Conservation (phyloP, 129 eudicot genomes). For the Pseudognaphalium luteoalbum region DNA sequence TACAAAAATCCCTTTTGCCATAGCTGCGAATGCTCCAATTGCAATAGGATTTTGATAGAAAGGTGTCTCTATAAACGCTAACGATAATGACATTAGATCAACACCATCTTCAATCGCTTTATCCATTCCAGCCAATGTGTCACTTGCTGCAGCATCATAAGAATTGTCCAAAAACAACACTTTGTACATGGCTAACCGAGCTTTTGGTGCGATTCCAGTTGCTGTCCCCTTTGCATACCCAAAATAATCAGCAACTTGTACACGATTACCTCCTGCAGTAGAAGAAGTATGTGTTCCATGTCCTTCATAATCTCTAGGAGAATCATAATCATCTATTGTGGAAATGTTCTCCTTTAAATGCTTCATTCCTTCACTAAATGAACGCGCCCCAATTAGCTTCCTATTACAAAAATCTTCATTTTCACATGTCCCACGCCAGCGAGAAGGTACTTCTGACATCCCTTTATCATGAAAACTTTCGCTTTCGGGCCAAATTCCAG, state of each 20-base stretch:
- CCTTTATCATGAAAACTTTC: conserved; percentile 49
- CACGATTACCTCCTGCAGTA: conserved; percentile 44
- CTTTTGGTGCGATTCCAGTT: conserved; percentile 51
- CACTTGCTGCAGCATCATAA: conserved; percentile 48
- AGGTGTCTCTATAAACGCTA: conserved; percentile 37
- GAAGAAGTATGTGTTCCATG: conserved; percentile 62
- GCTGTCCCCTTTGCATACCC: conserved; percentile 56
- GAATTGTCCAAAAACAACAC: conserved; percentile 39
- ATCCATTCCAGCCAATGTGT: conserved; percentile 57
- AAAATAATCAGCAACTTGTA: conserved; percentile 35
- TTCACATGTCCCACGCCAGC: conserved; percentile 55
- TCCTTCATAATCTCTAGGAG: conserved; percentile 50
- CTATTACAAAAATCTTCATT: conserved; percentile 37
- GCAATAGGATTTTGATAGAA: conserved; percentile 49
- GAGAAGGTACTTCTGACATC: conserved; percentile 48
- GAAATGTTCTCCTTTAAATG: conserved; percentile 30
- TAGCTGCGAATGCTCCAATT: conserved; percentile 50
- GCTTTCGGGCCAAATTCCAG: conserved; percentile 60
- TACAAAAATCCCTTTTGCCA: conserved; percentile 55
- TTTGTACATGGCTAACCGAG: conserved; percentile 62
- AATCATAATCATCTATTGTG: conserved; percentile 43
- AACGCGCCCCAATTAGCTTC: conserved; percentile 51
- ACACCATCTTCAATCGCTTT: conserved; percentile 57
- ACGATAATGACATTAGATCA: conserved; percentile 51
- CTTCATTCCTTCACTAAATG: conserved; percentile 50